Evolutionary conservation across 306 rosid species (phyloP).

Genomic region (Malus asiatica): DNA sequence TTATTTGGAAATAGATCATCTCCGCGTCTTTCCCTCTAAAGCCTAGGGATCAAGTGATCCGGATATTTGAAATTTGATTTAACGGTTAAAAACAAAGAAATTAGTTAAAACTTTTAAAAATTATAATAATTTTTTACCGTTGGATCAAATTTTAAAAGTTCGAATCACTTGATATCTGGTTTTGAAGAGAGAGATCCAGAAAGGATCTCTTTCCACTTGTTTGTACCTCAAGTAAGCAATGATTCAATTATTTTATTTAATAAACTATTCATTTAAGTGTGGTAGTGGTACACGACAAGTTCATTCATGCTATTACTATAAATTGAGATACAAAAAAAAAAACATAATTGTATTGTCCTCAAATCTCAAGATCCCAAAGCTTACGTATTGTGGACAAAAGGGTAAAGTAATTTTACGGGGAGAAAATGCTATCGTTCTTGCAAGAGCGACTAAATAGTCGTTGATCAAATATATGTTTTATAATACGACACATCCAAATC

Average conservation of each 20-base stretch:
- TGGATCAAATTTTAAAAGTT: accelerated
- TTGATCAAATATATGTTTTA: neutral
- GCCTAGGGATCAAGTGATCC: too few species aligned
- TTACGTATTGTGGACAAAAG: neutral
- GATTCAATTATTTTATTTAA: conserved; percentile 10
- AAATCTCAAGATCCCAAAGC: conserved; percentile 29
- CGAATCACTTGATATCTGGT: accelerated
- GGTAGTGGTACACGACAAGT: conserved; percentile 28
- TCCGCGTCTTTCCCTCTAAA: too few species aligned
- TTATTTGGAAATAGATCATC: conserved; percentile 3
- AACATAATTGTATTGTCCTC: conserved; percentile 15
- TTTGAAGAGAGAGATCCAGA: too few species aligned
- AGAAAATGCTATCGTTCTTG: neutral
- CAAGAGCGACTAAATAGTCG: neutral
- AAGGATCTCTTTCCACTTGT: neutral
- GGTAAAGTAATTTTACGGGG: neutral
- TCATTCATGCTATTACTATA: conserved; percentile 6
- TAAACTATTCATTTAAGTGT: neutral
- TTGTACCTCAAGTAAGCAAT: conserved; percentile 31
- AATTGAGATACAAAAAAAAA: neutral
- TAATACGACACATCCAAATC: neutral
- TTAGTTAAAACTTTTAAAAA: too few species aligned
- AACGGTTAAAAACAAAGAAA: too few species aligned
- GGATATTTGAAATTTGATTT: accelerated
- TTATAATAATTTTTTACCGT: too few species aligned